Base-by-base conservation (phyloP, 148 eudicot species). In the Camellia lanceoleosa region DNA sequence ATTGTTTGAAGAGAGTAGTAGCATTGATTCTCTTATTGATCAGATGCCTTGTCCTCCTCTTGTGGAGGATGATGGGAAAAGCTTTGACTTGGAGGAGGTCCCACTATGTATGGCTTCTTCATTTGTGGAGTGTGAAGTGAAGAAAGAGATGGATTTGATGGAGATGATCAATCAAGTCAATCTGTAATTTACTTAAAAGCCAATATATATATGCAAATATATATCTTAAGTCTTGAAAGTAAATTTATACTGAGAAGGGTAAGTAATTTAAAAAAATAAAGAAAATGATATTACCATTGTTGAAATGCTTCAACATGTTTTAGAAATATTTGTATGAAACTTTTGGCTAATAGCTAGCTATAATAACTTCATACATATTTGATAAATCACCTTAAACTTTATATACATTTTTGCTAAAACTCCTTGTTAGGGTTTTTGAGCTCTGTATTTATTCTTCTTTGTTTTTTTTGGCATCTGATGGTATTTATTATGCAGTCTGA, bases 161-260 rank as follows among this genome's bases (percentile, higher is more conserved):
- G 91, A 90, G 80, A 88, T 90, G 91, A 90, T 88, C 58, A 81
- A 80, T 58, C 88, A 90, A 75, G 89, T 82, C 75, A 88, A 83
- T 75, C 71, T 87, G 52, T 87, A 81, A 68, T 2, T 2, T 52
- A 20, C 23, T 44, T 69, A 18, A 0, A 47, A 63, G 12, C 2
- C 13, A 51, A 49, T 59, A 62, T 54, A 20, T 49, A 49, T 49
- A 49, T 49, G 5, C 52, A 4, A 49, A 49, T 38, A 63, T 59
- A 14, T 59, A 59, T 0, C 5, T 15, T 54, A 13, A 0, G 13
- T 66, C 47, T 76, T 20, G 58, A 23, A 47, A 63, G n/a, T 63
- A 49, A 46, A 63, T 23, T 76, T 62, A 76, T 41, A 18, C 38
- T 2, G 6, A 30, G 38, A 46, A 4, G 6, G 7, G 52, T 49